Evolutionary conservation across 1,139 yeast species (phyloP).

Genomic region (Saccharomyces pastorianus): DNA sequence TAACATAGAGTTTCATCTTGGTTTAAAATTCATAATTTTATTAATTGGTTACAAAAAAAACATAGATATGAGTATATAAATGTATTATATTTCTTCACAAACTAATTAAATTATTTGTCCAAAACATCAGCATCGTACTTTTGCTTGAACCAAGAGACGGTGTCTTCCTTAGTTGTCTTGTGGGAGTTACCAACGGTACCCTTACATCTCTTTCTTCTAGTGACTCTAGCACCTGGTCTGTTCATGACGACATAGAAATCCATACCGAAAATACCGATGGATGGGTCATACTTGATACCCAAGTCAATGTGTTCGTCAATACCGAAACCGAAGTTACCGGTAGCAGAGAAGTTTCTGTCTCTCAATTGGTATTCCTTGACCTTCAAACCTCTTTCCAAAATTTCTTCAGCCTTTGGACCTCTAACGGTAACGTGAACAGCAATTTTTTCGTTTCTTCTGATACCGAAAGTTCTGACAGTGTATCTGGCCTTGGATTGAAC

Average conservation of each 20-base stretch:
- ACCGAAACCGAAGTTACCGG: conserved; percentile 99
- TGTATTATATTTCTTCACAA: conserved; percentile 33
- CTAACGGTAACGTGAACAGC: conserved; percentile 99
- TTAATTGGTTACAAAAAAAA: not conserved
- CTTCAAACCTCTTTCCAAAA: conserved; percentile 98
- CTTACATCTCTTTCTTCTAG: conserved; percentile 98
- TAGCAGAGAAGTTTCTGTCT: conserved; percentile 89
- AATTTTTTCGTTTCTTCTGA: conserved; percentile 99
- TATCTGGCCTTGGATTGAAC: conserved; percentile 99
- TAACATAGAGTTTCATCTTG: not conserved
- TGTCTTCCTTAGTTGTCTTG: conserved; percentile 86
- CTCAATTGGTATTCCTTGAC: conserved; percentile 98
- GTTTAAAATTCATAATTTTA: not conserved
- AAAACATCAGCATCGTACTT: conserved; percentile 98
- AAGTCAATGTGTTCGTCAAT: conserved; percentile 98
- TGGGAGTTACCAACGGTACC: conserved; percentile 87
- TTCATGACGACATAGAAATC: conserved; percentile 99
- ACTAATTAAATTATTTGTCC: conserved; percentile 88
- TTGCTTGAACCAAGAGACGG: conserved; percentile 98
- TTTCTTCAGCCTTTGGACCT: conserved; percentile 99
- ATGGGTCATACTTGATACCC: conserved; percentile 99
- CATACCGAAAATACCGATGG: conserved; percentile 99
- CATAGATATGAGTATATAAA: not conserved
- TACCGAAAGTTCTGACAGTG: conserved; percentile 99
- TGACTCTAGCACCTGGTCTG: conserved; percentile 98